Conservation (phyloP, 2,329 filamentous ascomycete genomes). For the Tricladium varicosporioides region DNA sequence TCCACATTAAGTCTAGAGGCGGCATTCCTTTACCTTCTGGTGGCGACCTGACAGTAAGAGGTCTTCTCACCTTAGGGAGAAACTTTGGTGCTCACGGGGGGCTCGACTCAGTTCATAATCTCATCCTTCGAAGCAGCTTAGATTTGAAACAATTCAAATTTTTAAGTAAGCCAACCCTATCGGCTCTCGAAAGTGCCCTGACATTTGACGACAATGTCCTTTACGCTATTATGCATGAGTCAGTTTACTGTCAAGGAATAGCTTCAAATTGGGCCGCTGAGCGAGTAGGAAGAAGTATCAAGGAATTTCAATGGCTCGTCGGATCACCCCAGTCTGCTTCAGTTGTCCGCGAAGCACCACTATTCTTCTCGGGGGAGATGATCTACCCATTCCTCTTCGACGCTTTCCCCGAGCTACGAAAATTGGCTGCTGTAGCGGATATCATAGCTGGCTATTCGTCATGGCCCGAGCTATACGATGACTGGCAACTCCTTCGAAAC, state of each 20-base stretch:
- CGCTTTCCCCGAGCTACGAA: conserved; percentile 71
- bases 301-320: conserved; percentile 48
- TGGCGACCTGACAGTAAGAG: conserved; percentile 67
- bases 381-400: conserved; percentile 84
- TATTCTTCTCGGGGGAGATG: conserved; percentile 92
- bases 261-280: conserved; percentile 75
- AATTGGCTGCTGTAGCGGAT: conserved; percentile 66
- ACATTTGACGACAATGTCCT: conserved; percentile 75
- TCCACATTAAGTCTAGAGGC: conserved; percentile 58
- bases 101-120: conserved; percentile 69
- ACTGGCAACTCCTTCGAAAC: conserved; percentile 70
- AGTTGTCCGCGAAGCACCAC: conserved; percentile 45
- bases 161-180: conserved; percentile 69
- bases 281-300: conserved; percentile 52
- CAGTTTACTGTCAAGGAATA: conserved; percentile 73
- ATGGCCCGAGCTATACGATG: conserved; percentile 78
- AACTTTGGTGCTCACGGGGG: conserved; percentile 77
- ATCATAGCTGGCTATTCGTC: conserved; percentile 64
- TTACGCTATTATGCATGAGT: conserved; percentile 85
- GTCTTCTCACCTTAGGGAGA: conserved; percentile 77
- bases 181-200: conserved; percentile 63
- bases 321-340: conserved; percentile 30
- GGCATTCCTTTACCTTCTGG: conserved; percentile 68
- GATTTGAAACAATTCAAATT: conserved; percentile 77
- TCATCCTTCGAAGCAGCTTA: conserved; percentile 66